Percentiles rank a stretch among this genome's conserved stretches.
These are phyloP conservation scores for Pseudevernia furfuracea DNA, from an alignment of 495 filamentous ascomycete genomes.

Conservation along the genomic window DNA sequence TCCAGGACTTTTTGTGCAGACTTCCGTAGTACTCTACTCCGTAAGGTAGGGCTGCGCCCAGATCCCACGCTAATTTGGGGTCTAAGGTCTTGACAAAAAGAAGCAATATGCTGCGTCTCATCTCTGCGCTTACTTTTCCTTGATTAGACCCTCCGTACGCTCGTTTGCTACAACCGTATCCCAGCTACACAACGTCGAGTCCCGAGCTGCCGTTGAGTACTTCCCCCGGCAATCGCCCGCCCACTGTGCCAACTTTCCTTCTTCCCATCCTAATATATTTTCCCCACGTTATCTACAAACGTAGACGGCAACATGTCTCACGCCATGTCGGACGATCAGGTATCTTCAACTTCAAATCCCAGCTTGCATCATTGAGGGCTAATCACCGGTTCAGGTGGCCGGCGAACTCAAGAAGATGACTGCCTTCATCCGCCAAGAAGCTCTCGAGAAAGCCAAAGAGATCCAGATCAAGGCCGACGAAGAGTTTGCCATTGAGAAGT, in stretches of 20 bases:
- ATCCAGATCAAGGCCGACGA: conserved; percentile 97
- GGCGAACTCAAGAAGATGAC: conserved; percentile 99
- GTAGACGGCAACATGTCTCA: conserved; percentile 65
- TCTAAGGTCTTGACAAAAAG: neutral
- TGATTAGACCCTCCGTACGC: neutral
- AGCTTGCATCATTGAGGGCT: neutral
- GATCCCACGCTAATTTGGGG: neutral
- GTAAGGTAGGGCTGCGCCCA: no score
- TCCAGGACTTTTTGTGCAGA: no score
- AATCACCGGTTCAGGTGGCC: conserved; percentile 56
- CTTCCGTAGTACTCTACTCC: no score
- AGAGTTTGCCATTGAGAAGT: conserved; percentile 97
- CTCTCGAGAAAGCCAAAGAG: conserved; percentile 89
- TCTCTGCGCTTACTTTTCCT: neutral
- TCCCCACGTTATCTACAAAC: conserved; percentile 19
- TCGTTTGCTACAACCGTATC: neutral
- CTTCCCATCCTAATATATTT: neutral
- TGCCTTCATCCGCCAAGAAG: conserved; percentile 98
- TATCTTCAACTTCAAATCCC: conserved; percentile 32
- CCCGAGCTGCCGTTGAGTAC: neutral
- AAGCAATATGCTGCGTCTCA: conserved; percentile 1
- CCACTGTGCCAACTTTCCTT: neutral
- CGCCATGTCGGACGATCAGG: conserved; percentile 96
- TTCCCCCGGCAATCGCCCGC: neutral
- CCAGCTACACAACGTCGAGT: neutral